Evolutionary conservation across 1,284 basidiomycete genomes (phyloP).

Genomic region (Leccinum proliferum): DNA sequence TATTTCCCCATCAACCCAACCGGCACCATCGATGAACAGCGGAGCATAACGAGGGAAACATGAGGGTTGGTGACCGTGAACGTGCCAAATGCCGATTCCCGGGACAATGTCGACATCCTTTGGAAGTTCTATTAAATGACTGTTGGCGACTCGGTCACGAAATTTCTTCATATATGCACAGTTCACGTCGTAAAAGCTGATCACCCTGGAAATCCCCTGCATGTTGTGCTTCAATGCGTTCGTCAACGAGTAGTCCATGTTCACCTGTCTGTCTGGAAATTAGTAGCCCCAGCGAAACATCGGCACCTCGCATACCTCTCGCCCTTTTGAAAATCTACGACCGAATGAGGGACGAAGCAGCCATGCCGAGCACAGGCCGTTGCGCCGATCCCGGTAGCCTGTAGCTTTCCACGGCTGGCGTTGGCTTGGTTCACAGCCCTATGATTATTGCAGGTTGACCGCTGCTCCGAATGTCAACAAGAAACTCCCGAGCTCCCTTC

Average conservation of each 20-base stretch:
- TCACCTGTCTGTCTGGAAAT: neutral
- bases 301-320: conserved; percentile 1
- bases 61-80: conserved; percentile 6
- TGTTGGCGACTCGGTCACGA: neutral
- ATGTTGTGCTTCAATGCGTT: too few relatives aligned
- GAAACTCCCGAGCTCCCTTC: neutral
- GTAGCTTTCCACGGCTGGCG: neutral
- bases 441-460: conserved; percentile 8
- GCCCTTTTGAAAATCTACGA: conserved; percentile 1
- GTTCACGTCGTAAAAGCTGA: too few relatives aligned
- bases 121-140: neutral
- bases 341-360: conserved; percentile 13
- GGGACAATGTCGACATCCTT: neutral
- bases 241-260: too few relatives aligned
- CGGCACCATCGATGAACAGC: neutral
- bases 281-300: neutral
- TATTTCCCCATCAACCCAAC: neutral
- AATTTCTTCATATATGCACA: too few relatives aligned
- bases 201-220: too few relatives aligned
- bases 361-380: conserved; percentile 16
- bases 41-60: conserved; percentile 6
- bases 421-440: conserved; percentile 7
- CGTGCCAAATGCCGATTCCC: conserved; percentile 12
- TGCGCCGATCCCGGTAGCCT: conserved; percentile 14
- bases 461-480: neutral